phyloP scores from a whole-genome alignment of 75 land plant genomes.

The Picea sitchensis region DNA sequence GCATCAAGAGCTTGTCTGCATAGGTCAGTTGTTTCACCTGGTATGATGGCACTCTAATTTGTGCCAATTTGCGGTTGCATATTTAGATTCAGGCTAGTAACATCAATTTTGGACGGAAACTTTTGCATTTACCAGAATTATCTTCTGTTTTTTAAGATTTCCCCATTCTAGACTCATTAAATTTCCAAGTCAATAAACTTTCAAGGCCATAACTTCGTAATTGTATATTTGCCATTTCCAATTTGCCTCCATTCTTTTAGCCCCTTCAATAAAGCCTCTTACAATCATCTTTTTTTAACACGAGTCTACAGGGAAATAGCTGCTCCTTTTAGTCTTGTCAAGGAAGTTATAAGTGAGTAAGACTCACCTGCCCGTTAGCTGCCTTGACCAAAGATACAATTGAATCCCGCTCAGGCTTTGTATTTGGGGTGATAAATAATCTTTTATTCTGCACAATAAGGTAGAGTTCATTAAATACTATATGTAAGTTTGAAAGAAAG shows the following conservation, averaged over 20 bases:
- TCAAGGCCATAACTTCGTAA: neutral
- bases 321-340: neutral
- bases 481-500: neutral
- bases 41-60: no score
- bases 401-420: slow-evolving; percentile 54
- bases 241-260: neutral
- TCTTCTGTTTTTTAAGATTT: neutral
- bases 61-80: no score
- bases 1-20: no score
- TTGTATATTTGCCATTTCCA: neutral
- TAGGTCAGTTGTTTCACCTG: no score
- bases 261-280: neutral
- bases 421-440: slow-evolving; percentile 68
- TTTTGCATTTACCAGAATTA: slow-evolving; percentile 4
- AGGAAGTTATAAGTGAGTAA: neutral
- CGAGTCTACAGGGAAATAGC: neutral
- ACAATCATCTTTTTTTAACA: neutral
- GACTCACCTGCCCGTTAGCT: slow-evolving; percentile 71
- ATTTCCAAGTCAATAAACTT: neutral
- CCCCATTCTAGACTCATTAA: neutral
- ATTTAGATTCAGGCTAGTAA: neutral
- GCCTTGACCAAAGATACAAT: slow-evolving; percentile 68
- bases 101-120: neutral
- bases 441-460: slow-evolving; percentile 42
- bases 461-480: neutral